Conservation (phyloP, 805 yeast genomes). For the Metschnikowia colocasiae region DNA sequence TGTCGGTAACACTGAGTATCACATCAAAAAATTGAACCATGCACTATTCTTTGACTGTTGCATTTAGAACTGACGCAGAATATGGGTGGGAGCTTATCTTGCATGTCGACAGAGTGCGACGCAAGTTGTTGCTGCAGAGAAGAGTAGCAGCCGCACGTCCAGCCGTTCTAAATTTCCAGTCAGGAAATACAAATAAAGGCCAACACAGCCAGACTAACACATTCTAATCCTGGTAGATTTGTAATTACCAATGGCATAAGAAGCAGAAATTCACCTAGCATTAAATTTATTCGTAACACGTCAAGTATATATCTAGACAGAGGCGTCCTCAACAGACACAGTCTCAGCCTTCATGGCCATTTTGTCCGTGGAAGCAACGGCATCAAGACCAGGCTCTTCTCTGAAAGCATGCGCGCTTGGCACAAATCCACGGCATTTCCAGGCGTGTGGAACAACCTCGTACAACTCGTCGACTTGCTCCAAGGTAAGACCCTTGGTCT, state of each 20-base stretch:
- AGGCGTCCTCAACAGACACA: constrained; percentile 27
- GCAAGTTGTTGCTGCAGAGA: too few species aligned
- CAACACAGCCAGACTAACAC: too few species aligned
- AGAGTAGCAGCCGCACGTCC: too few species aligned
- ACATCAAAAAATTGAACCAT: too few species aligned
- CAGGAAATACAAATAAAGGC: too few species aligned
- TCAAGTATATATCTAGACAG: constrained; percentile 14
- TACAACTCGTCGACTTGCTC: constrained; percentile 42
- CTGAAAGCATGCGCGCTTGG: constrained; percentile 38
- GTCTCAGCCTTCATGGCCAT: constrained; percentile 23
- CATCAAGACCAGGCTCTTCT: constrained; percentile 18
- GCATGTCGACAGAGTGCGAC: too few species aligned
- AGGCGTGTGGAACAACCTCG: constrained; percentile 29
- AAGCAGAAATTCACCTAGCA: not conserved
- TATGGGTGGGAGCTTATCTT: too few species aligned
- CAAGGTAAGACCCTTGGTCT: constrained; percentile 40
- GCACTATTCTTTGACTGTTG: too few species aligned
- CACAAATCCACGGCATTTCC: constrained; percentile 31
- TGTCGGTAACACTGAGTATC: too few species aligned
- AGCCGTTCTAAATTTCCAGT: too few species aligned
- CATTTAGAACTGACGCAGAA: too few species aligned
- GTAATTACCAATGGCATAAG: too few species aligned
- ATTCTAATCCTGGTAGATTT: not conserved
- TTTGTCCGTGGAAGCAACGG: constrained; percentile 9
- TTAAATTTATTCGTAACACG: not conserved